phyloP scores from a whole-genome alignment of 2,329 filamentous ascomycete genomes.

The Paecilomyces formosus region DNA sequence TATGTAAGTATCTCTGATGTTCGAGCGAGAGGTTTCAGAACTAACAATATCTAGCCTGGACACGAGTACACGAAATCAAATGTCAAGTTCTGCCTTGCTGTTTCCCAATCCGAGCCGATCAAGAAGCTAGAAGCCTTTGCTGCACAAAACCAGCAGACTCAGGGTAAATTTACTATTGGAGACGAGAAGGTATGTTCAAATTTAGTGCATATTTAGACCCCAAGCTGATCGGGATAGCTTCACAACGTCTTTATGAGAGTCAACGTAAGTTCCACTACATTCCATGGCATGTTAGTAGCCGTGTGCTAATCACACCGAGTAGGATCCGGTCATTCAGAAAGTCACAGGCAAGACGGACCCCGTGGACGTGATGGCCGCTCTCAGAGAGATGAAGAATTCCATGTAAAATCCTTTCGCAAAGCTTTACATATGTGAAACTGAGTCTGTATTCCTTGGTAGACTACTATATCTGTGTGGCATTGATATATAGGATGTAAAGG shows the following conservation, averaged over 20 bases:
- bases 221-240: conserved; percentile 44
- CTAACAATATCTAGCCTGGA: conserved; percentile 56
- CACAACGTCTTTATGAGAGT: conserved; percentile 97
- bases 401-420: conserved; percentile 21
- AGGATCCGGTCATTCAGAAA: conserved; percentile 80
- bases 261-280: conserved; percentile 48
- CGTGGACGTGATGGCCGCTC: conserved; percentile 72
- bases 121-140: conserved; percentile 72
- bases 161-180: conserved; percentile 92
- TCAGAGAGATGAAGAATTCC: conserved; percentile 76
- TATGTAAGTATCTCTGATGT: conserved; percentile 53
- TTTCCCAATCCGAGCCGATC: conserved; percentile 67
- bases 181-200: conserved; percentile 72
- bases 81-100: conserved; percentile 75
- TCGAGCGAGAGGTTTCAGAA: background rate
- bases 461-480: background rate
- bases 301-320: conserved; percentile 5
- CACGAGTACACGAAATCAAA: conserved; percentile 99
- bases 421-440: background rate
- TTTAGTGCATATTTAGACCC: background rate
- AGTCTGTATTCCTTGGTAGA: background rate
- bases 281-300: background rate
- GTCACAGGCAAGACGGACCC: conserved; percentile 73
- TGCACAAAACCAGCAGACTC: conserved; percentile 74
- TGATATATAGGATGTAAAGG: background rate